phyloP scores from a whole-genome alignment of 495 filamentous ascomycete genomes.

The Xylaria longipes region DNA sequence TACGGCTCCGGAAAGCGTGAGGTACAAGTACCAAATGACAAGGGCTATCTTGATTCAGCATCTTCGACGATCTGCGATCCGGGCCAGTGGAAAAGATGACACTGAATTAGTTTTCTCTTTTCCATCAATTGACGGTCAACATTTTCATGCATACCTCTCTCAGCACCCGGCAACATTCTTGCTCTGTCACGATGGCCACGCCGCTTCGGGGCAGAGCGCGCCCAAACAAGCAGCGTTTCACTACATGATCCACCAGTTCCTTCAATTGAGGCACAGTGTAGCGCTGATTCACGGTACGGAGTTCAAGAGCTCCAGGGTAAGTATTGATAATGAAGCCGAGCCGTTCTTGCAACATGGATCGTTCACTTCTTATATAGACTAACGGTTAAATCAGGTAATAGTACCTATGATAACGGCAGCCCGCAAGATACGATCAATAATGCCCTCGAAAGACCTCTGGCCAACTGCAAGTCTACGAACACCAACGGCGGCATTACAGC shows the following conservation, averaged over 20 bases:
- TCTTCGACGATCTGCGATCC: conserved; percentile 44
- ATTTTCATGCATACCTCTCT: conserved; percentile 62
- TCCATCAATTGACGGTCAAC: conserved; percentile 51
- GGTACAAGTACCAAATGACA: conserved; percentile 64
- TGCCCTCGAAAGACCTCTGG: not conserved
- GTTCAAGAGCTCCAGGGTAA: conserved; percentile 43
- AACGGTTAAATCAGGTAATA: conserved; percentile 21
- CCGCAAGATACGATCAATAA: not conserved
- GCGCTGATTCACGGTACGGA: conserved; percentile 38
- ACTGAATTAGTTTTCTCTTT: conserved; percentile 47
- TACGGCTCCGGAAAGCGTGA: conserved; percentile 21
- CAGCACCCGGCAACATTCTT: conserved; percentile 64
- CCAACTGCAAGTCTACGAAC: not conserved
- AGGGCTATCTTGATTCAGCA: conserved; percentile 69
- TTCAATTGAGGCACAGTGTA: conserved; percentile 31
- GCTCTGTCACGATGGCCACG: conserved; percentile 63
- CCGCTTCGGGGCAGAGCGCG: not conserved
- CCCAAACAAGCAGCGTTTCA: conserved; percentile 20
- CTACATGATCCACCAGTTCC: conserved; percentile 29
- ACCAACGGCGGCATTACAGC: not conserved
- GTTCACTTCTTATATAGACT: not conserved
- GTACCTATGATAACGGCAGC: conserved; percentile 25
- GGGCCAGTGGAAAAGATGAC: not conserved
- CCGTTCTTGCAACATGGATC: not conserved
- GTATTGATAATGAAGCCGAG: not conserved